Evolutionary conservation across 1,284 basidiomycete species (phyloP).

Genomic region (Wallemia hederae): DNA sequence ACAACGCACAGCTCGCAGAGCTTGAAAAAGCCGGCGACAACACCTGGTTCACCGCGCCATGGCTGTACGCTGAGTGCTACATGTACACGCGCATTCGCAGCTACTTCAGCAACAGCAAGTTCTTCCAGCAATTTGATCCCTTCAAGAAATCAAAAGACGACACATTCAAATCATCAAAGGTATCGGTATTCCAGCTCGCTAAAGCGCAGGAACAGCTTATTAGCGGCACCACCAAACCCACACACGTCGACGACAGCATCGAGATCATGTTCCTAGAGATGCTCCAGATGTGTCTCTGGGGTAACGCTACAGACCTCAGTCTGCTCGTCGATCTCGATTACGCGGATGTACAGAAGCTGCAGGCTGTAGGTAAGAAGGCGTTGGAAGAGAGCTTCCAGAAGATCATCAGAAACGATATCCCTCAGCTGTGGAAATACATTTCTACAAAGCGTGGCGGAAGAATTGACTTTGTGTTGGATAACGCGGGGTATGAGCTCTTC

Average conservation of each 20-base stretch:
- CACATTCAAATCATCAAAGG: conserved; percentile 53
- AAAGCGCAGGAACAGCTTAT: conserved; percentile 34
- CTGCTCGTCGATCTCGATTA: conserved; percentile 48
- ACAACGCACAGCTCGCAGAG: conserved; percentile 37
- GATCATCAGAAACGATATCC: conserved; percentile 61
- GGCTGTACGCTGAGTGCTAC: conserved; percentile 71
- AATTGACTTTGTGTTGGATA: conserved; percentile 75
- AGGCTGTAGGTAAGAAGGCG: conserved; percentile 46
- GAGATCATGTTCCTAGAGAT: conserved; percentile 46
- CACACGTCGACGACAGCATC: conserved; percentile 25
- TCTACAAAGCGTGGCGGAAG: conserved; percentile 24
- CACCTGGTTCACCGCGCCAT: conserved; percentile 73
- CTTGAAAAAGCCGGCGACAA: conserved; percentile 25
- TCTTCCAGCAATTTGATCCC: conserved; percentile 59
- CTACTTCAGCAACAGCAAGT: conserved; percentile 34
- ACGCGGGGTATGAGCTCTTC: conserved; percentile 49
- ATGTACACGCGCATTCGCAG: conserved; percentile 53
- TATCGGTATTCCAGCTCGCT: conserved; percentile 23
- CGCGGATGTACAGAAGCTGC: conserved; percentile 53
- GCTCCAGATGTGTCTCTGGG: conserved; percentile 66
- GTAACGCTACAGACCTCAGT: conserved; percentile 34
- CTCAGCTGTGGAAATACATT: conserved; percentile 42
- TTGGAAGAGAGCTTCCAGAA: conserved; percentile 41
- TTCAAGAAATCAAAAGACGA: conserved; percentile 53
- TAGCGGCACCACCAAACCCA: conserved; percentile 17